phyloP scores from a whole-genome alignment of 208 protist genomes.

The Acanthamoeba castellanii region DNA sequence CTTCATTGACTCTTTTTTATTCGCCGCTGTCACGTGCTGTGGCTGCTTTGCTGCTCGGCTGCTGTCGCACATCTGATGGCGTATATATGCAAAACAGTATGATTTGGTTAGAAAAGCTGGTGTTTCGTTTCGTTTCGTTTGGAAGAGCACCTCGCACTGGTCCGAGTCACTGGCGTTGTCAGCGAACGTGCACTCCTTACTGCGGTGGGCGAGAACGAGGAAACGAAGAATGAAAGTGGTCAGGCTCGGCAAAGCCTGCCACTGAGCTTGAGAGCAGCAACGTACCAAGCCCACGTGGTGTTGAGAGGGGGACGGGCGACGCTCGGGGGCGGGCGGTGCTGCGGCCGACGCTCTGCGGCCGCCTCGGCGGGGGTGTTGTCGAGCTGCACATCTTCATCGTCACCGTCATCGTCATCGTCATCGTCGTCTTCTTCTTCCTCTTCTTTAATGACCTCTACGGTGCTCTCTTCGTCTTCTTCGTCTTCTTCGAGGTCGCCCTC shows the following conservation, averaged over 20 bases:
- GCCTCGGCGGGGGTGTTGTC: constrained; percentile 50
- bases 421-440: background rate
- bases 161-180: background rate
- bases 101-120: background rate
- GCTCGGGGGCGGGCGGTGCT: background rate
- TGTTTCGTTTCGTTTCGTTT: background rate
- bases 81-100: background rate
- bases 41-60: background rate
- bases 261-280: background rate
- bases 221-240: too few relatives aligned
- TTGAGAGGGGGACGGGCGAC: background rate
- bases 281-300: background rate
- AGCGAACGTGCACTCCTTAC: constrained; percentile 24
- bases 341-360: background rate
- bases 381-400: constrained; percentile 20
- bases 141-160: background rate
- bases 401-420: constrained; percentile 7
- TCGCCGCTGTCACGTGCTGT: background rate
- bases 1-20: background rate
- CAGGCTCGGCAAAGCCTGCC: background rate
- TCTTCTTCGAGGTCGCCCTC: background rate
- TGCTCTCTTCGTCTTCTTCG: background rate
- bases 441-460: background rate
- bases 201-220: too few relatives aligned
- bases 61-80: constrained; percentile 6